Evolutionary conservation across 306 rosid species (phyloP).

Genomic region (Prunus kanzakura): DNA sequence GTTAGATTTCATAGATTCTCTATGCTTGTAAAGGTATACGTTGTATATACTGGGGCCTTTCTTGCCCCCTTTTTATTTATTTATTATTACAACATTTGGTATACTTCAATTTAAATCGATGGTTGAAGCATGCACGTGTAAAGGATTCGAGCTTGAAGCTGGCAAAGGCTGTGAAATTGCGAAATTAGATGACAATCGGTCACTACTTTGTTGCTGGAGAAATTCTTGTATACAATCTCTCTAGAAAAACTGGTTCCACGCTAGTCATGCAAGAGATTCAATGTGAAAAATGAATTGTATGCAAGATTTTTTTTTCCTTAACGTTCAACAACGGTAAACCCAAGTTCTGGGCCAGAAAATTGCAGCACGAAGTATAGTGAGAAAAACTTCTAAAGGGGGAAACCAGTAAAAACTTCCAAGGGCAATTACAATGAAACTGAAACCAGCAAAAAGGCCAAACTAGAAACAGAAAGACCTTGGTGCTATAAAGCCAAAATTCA

Average conservation of each 20-base stretch:
- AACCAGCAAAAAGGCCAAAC: not conserved
- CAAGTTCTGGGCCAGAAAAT: no score
- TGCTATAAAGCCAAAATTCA: not conserved
- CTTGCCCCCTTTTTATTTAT: not conserved
- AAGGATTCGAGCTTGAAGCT: not conserved
- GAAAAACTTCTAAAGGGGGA: no score
- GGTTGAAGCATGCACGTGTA: not conserved
- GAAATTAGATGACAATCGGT: not conserved
- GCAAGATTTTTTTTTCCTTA: no score
- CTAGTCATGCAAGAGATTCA: no score
- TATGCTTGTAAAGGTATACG: not conserved
- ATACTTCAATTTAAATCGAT: not conserved
- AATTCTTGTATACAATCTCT: no score
- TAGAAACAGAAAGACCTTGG: not conserved
- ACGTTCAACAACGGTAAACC: no score
- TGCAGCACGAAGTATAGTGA: no score
- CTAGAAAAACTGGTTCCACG: no score
- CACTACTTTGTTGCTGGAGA: not conserved
- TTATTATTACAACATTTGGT: not conserved
- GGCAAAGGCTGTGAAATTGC: not conserved
- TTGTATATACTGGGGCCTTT: not conserved
- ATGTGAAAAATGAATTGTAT: no score
- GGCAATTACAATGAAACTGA: not conserved
- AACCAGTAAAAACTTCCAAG: not conserved
- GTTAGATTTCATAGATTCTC: not conserved